phyloP scores from a whole-genome alignment of 169 alveolate genomes.

The Eimeria acervulina region DNA sequence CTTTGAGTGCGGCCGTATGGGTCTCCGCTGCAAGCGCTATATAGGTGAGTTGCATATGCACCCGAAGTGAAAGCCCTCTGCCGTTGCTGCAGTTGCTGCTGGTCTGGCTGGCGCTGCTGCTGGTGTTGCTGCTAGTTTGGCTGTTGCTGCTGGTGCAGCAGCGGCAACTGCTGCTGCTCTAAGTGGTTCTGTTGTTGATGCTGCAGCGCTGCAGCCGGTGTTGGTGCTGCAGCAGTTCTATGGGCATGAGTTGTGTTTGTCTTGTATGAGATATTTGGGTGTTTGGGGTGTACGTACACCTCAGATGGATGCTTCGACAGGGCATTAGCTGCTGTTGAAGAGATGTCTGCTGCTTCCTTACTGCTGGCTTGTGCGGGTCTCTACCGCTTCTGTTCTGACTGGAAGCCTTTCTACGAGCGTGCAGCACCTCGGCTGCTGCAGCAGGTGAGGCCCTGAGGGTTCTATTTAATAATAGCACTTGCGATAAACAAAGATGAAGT shows the following conservation, averaged over 20 bases:
- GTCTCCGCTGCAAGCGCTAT: slow-evolving; percentile 53
- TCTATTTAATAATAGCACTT: background rate
- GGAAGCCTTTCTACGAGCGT: background rate
- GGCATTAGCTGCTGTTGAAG: background rate
- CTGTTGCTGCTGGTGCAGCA: background rate
- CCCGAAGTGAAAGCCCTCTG: background rate
- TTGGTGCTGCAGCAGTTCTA: background rate
- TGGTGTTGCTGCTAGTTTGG: background rate
- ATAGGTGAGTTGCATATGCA: slow-evolving; percentile 20
- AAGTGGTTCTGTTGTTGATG: background rate
- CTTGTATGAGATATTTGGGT: background rate
- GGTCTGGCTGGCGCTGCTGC: background rate
- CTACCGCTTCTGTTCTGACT: slow-evolving; percentile 48
- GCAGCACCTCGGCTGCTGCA: slow-evolving; percentile 45
- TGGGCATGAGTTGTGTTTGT: background rate
- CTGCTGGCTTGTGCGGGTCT: slow-evolving; percentile 63
- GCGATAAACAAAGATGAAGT: too few species aligned
- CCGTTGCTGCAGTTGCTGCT: background rate
- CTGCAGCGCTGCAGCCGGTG: background rate
- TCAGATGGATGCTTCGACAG: slow-evolving; percentile 18
- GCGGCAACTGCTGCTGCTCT: background rate
- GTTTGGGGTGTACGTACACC: background rate
- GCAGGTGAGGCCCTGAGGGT: background rate
- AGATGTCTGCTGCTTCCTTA: slow-evolving; percentile 21
- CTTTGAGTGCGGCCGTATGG: slow-evolving; percentile 62